Conservation (phyloP, 805 yeast genomes). For the Danielia oregonensis region DNA sequence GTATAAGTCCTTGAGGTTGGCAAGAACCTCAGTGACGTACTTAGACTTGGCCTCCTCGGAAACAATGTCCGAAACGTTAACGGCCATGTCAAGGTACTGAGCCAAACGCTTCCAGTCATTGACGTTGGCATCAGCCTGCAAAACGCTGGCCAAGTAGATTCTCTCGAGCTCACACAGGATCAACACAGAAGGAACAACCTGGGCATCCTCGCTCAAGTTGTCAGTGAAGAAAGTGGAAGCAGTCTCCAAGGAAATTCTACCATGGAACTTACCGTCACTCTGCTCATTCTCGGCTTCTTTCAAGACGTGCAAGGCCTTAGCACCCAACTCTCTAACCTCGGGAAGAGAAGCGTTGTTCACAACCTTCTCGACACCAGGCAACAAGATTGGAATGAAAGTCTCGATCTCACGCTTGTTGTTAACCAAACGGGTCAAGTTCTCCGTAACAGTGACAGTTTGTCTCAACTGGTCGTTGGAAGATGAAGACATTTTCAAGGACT, state of each 20-base stretch:
- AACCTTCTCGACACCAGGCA: conserved; percentile 91
- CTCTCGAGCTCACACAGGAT: conserved; percentile 26
- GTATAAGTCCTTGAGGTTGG: conserved; percentile 50
- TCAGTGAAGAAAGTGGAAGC: conserved; percentile 43
- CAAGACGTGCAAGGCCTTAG: conserved; percentile 78
- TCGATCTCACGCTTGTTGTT: conserved; percentile 92
- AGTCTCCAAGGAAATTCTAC: conserved; percentile 58
- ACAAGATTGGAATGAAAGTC: conserved; percentile 74
- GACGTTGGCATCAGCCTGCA: conserved; percentile 41
- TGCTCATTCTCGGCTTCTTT: conserved; percentile 72
- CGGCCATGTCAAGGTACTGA: conserved; percentile 47
- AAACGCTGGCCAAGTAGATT: conserved; percentile 44
- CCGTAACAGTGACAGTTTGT: conserved; percentile 94
- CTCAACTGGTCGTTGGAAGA: conserved; percentile 95
- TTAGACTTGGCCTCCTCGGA: conserved; percentile 28
- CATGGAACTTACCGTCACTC: conserved; percentile 70
- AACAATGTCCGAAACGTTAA: conserved; percentile 10
- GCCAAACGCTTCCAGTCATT: conserved; percentile 47
- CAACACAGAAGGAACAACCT: conserved; percentile 26
- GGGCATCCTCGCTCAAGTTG: conserved; percentile 12
- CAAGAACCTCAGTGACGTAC: conserved; percentile 43
- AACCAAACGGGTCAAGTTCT: conserved; percentile 91
- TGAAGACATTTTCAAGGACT: conserved; percentile 81
- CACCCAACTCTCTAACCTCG: conserved; percentile 91
- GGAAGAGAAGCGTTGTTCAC: conserved; percentile 89